Evolutionary conservation across 2,329 filamentous ascomycete genomes (phyloP), one percentile per base, ranked within the genome.

Genomic region (Lasiodiplodia hormozganensis): DNA sequence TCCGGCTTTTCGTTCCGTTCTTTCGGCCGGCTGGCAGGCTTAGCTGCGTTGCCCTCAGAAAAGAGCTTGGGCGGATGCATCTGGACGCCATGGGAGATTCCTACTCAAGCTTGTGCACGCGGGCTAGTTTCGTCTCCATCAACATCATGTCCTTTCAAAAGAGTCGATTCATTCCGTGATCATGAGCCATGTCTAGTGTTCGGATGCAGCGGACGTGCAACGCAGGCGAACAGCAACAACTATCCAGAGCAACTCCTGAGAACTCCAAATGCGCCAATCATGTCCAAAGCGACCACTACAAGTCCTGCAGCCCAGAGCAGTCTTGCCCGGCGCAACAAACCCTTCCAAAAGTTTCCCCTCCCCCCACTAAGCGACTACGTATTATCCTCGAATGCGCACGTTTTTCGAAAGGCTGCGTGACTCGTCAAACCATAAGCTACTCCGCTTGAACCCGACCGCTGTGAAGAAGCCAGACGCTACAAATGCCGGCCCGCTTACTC

Each of bases 321-420:
- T 49, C 28, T 51, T 67, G 65, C 65, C 64, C 54, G 53, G 54
- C 40, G 54, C 65, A 28, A 67, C 65, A 67, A 52, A 31, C 16
- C 49, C 43, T 21, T 10, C 34, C n/a, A 56, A 34, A 10, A 34
- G 31, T 34, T 34, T 2, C 40, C 25, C 43, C 56, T 43, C 52
- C 43, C 56, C 53, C 52, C 18, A 25, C 25, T 43, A 56, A 43
- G 51, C 31, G 40, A 67, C 54, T 23, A 57, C 40, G 18, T 67
- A 36, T 43, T 57, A 25, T 52, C 10, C 53, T 38, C 40, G 65
- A 67, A 60, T 67, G 65, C 65, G 40, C 53, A 49, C 23, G 25
- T 58, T 38, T 52, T 40, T 49, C 54, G 65, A 67, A 67, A 67
- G 40, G 54, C 53, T 60, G 54, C 65, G 65, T 67, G 65, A 67